Evolutionary conservation across 768 basidiomycete species (phyloP), one percentile per base, ranked within the genome.

Genomic region (Kwoniella dejecticola): DNA sequence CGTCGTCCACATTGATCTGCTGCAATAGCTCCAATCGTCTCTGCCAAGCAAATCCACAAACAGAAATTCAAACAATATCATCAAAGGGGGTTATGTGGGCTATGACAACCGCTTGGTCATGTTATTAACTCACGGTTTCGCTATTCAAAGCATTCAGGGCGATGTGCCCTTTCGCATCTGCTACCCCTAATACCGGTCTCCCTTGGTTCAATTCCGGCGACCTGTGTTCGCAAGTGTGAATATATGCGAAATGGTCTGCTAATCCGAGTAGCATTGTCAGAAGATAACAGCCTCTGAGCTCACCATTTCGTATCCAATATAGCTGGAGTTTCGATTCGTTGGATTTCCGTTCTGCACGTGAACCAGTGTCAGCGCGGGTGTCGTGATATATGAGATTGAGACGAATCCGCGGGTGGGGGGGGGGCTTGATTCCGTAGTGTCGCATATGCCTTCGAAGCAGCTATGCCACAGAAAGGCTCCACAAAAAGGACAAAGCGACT

Each of bases 231-330:
- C 26, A 27, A 1, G 10, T 2, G n/a, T 36, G 66, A 55, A 26
- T 48, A 24, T 26, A 24, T 26, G 17, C 24, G 23, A 48, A 7
- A 27, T 36, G 15, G 19, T 21, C 30, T 8, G 21, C 30, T 26
- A n/a, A n/a, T n/a, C n/a, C n/a, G n/a, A n/a, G n/a, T n/a, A n/a
- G n/a, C n/a, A 49, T 11, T 7, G 26, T 49, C 11, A 13, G 19
- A 27, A 26, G 13, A 26, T 7, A n/a, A 13, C 36, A 10, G 7
- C 26, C 24, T 15, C 6, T 4, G 19, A n/a, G 54, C 63, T 68
- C 72, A 93, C 96, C 96, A 99, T 83, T 97, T 97, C 84, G 92
- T 86, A 77, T 99, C 96, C 24, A 89, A 83, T 27, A 99, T 84
- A 7, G 92, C 96, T 1, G 92, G 87, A 17, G 89, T 75, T 15